Conservation (phyloP, 2,329 filamentous ascomycete genomes). For the Davidsoniella neocaledoniae region DNA sequence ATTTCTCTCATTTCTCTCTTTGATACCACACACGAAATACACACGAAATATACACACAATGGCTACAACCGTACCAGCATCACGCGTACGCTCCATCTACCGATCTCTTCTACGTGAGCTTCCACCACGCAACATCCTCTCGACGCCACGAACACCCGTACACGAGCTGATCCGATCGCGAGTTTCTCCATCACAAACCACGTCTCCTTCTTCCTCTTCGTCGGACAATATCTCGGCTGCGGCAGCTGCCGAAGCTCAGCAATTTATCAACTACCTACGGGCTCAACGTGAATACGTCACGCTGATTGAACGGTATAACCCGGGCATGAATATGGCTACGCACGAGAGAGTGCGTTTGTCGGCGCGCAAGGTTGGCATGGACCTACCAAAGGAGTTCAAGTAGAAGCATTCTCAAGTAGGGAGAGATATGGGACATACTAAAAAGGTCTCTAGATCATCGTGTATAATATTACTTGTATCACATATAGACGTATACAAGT, state of each 20-base stretch:
- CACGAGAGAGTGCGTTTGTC: conserved; percentile 73
- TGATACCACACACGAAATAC: too few relatives aligned
- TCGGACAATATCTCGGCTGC: background rate
- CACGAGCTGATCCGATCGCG: conserved; percentile 51
- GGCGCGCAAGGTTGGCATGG: conserved; percentile 77
- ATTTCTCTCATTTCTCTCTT: too few relatives aligned
- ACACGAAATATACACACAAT: too few relatives aligned
- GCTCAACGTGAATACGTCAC: conserved; percentile 74
- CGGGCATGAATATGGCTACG: conserved; percentile 71
- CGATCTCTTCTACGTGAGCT: conserved; percentile 79
- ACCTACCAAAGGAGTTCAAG: conserved; percentile 52
- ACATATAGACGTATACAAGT: background rate
- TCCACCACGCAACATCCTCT: conserved; percentile 47
- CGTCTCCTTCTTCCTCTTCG: conserved; percentile 15
- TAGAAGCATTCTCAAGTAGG: conserved; percentile 9
- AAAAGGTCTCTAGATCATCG: background rate
- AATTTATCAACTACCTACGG: conserved; percentile 63
- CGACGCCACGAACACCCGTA: conserved; percentile 44
- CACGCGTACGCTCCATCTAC: conserved; percentile 52
- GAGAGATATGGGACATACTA: background rate
- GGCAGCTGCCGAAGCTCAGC: conserved; percentile 35
- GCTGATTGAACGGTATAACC: conserved; percentile 82
- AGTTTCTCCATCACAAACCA: conserved; percentile 27
- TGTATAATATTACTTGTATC: conserved; percentile 1
- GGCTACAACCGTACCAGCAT: too few relatives aligned